phyloP scores from a whole-genome alignment of 1,139 yeast species.

The Debaryomyces coudertii region DNA sequence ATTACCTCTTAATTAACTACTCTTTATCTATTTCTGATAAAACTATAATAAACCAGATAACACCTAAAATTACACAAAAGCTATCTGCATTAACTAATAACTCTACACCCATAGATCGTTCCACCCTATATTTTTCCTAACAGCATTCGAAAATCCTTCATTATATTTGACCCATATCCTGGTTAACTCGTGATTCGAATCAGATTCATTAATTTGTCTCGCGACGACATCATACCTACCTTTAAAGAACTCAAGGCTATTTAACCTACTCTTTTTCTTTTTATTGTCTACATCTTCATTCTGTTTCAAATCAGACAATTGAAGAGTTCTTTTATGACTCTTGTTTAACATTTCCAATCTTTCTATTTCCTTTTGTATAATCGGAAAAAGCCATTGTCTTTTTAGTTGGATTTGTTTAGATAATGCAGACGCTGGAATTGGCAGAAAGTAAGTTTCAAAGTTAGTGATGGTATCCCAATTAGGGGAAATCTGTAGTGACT shows the following conservation, averaged over 20 bases:
- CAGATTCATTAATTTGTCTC: slow-evolving; percentile 23
- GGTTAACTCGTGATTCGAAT: slow-evolving; percentile 19
- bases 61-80: slow-evolving; percentile 4
- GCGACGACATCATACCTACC: slow-evolving; percentile 40
- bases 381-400: slow-evolving; percentile 42
- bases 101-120: slow-evolving; percentile 57
- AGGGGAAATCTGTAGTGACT: slow-evolving; percentile 37
- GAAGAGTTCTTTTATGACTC: slow-evolving; percentile 35
- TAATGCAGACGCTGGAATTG: slow-evolving; percentile 18
- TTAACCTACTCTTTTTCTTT: slow-evolving; percentile 29
- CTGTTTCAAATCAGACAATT: slow-evolving; percentile 14
- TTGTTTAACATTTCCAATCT: slow-evolving; percentile 25
- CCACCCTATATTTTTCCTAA: slow-evolving; percentile 85
- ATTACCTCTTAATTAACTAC: slow-evolving; percentile 12
- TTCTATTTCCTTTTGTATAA: slow-evolving; percentile 47
- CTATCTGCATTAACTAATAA: not conserved
- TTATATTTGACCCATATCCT: slow-evolving; percentile 90
- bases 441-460: slow-evolving; percentile 29
- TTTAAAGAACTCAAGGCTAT: slow-evolving; percentile 45
- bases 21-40: not conserved
- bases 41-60: not conserved
- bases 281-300: slow-evolving; percentile 27
- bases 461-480: slow-evolving; percentile 38
- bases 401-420: slow-evolving; percentile 31
- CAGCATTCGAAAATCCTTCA: slow-evolving; percentile 95